A percentile compares a stretch with the other conserved stretches of the same genome.
Evolutionary conservation across 2,329 filamentous ascomycete species (phyloP).

Genomic region (Penicillium hesseltinei): DNA sequence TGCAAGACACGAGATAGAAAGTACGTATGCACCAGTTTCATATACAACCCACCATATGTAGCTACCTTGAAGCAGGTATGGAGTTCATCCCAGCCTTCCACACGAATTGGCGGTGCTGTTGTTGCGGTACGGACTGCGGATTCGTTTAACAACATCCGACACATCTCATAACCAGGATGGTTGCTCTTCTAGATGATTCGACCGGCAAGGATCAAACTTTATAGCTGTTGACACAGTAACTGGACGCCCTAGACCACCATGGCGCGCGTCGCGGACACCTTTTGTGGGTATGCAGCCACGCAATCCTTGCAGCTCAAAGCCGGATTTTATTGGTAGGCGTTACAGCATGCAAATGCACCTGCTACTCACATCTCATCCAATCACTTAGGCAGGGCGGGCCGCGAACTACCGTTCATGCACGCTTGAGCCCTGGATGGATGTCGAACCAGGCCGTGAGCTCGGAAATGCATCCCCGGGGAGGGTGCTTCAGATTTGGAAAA

Average conservation of each 20-base stretch:
- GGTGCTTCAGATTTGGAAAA: neutral
- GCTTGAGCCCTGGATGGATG: slow-evolving; percentile 7
- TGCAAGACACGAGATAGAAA: neutral
- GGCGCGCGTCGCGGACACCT: neutral
- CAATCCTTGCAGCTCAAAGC: slow-evolving; percentile 5
- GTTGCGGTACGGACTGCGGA: neutral
- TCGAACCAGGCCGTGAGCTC: neutral
- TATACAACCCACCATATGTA: slow-evolving; percentile 3
- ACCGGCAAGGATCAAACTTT: slow-evolving; percentile 3
- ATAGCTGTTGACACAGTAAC: slow-evolving; percentile 4
- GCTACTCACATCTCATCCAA: slow-evolving; percentile 2
- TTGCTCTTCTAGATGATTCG: neutral
- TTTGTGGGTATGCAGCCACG: neutral
- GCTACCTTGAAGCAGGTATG: neutral
- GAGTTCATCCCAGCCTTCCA: neutral
- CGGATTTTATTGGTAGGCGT: neutral
- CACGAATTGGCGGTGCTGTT: neutral
- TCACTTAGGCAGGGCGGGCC: neutral
- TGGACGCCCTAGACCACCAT: neutral
- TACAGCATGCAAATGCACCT: slow-evolving; percentile 2
- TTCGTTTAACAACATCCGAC: neutral
- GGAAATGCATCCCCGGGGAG: slow-evolving; percentile 1
- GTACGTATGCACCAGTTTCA: neutral
- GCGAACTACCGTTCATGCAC: slow-evolving; percentile 24
- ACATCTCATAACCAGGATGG: neutral